Conservation (phyloP, 768 basidiomycete species). For the Hysterangium stoloniferum region DNA sequence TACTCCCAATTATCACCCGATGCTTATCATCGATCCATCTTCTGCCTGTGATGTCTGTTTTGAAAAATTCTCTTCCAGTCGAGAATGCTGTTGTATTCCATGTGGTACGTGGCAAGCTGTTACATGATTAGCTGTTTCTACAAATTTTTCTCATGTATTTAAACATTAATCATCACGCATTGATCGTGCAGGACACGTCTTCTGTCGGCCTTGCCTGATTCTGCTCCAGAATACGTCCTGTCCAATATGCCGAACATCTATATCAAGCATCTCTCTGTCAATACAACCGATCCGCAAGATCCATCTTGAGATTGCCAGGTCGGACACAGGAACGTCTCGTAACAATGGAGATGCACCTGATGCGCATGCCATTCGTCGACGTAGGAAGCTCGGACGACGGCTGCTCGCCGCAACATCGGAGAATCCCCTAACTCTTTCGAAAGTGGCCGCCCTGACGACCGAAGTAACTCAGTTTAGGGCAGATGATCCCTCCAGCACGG, state of each 20-base stretch:
- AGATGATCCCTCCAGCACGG: no score
- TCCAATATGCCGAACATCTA: neutral
- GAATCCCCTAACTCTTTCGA: no score
- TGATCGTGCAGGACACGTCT: constrained; percentile 1
- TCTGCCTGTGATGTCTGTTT: constrained; percentile 9
- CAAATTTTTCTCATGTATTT: neutral
- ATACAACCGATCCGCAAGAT: neutral
- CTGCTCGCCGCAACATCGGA: neutral
- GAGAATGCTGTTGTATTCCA: constrained; percentile 7
- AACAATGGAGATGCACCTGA: neutral
- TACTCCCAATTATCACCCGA: no score
- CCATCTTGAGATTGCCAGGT: neutral
- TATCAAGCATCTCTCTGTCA: neutral
- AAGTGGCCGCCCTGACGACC: no score
- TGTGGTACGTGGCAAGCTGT: neutral
- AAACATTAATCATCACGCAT: no score
- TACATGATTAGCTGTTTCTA: neutral
- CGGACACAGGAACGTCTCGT: neutral
- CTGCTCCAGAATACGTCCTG: neutral
- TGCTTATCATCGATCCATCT: constrained; percentile 5
- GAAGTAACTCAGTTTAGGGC: no score
- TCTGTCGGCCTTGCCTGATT: neutral
- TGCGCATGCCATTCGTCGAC: neutral
- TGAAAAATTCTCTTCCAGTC: neutral
- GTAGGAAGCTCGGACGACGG: neutral